Base-by-base conservation (phyloP, 495 filamentous ascomycete genomes). In the Podospora bellae-mahoneyi region DNA sequence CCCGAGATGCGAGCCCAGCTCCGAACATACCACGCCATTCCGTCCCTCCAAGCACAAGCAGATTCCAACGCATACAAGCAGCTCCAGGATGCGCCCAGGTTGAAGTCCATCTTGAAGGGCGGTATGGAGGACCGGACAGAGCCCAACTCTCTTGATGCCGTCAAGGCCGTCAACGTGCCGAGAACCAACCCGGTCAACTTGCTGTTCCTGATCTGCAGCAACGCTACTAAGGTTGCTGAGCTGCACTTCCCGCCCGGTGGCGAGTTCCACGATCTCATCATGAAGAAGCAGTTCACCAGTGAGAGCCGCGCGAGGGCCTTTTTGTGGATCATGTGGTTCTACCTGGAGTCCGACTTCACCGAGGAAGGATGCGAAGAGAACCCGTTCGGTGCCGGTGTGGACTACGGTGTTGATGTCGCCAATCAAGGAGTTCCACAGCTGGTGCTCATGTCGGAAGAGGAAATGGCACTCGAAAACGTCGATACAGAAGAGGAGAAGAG, bases 1-100 rank as follows among this genome's bases (percentile, higher is more conserved):
- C 95, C 96, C 30, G 95, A 99, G 79, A 99, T 99, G 95, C 92
- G 96, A 78, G 95, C 95, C 58, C 95, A 98, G 72, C 85, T 99
- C 44, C 91, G 95, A 76, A 99, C 95, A 64, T 99, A 98, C 81
- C 95, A 99, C 78, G 94, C 96, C 0, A 99, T 99, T 69, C 95
- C 95, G 15, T 97, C 92, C 1, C 84, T 99, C 4, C 95, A 99
- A 81, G 94, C 94, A 55, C 91, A 91, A 66, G 93, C 96, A 78
- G 95, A 98, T 71, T 91, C 93, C 18, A 94, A 94, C 70, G 92
- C 94, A 27, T 97, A 99, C 80, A 99, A 99, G 77, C 95, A 99
- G 75, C 84, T 99, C 7, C 95, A 99, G 77, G 95, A 99, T 82
- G 95, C 95, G 6, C 95, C 95, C 1, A 87, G 95, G 48, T 84